phyloP scores from a whole-genome alignment of 2,329 filamentous ascomycete genomes.

The Beauveria scarabaeidicola region DNA sequence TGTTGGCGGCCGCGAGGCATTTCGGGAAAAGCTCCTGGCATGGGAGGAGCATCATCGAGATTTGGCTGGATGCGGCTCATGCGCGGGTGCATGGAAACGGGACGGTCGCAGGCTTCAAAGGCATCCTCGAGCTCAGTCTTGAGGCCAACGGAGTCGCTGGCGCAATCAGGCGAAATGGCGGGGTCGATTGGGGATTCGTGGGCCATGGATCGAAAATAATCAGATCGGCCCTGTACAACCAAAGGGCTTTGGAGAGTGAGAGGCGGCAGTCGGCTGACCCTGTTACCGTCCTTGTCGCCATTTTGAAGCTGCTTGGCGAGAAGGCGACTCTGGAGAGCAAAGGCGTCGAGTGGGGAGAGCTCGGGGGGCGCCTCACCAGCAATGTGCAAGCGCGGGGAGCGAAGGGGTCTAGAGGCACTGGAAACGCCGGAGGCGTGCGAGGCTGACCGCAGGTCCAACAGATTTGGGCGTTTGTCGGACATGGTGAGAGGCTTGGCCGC shows the following conservation, averaged over 20 bases:
- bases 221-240: slow-evolving; percentile 62
- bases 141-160: slow-evolving; percentile 35
- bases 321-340: slow-evolving; percentile 82
- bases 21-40: slow-evolving; percentile 32
- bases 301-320: slow-evolving; percentile 83
- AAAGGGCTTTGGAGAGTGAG: slow-evolving; percentile 76
- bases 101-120: slow-evolving; percentile 42
- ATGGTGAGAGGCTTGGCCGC: not conserved
- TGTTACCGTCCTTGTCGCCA: slow-evolving; percentile 60
- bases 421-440: slow-evolving; percentile 5
- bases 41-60: slow-evolving; percentile 38
- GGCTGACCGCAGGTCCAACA: slow-evolving; percentile 49
- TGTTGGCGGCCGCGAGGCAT: slow-evolving; percentile 32
- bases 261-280: slow-evolving; percentile 79
- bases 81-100: slow-evolving; percentile 65
- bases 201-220: slow-evolving; percentile 71
- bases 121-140: slow-evolving; percentile 51
- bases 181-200: slow-evolving; percentile 32
- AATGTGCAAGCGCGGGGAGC: slow-evolving; percentile 67
- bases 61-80: slow-evolving; percentile 56
- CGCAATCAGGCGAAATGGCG: slow-evolving; percentile 16
- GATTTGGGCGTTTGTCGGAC: slow-evolving; percentile 39
- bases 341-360: slow-evolving; percentile 88
- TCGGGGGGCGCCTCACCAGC: slow-evolving; percentile 80
- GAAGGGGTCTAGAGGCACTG: slow-evolving; percentile 32